A percentile compares a stretch with the other conserved stretches of the same genome.
phyloP scores from a whole-genome alignment of 1,284 basidiomycete species.

The Cutaneotrichosporon daszewskae region DNA sequence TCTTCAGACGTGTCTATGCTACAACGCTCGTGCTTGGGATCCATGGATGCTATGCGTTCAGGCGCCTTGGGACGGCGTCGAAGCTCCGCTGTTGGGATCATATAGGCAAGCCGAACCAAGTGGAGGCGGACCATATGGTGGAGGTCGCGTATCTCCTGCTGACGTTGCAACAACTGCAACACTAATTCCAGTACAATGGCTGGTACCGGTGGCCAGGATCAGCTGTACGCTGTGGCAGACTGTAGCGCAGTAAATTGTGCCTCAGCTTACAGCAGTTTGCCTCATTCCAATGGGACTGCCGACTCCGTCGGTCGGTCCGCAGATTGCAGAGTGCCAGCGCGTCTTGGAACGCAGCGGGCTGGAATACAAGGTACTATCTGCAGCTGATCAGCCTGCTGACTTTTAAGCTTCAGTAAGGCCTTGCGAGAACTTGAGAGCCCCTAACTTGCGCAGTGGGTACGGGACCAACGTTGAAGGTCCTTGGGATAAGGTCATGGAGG shows the following conservation, averaged over 20 bases:
- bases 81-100: too few species aligned
- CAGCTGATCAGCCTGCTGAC: too few species aligned
- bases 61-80: too few species aligned
- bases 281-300: constrained; percentile 48
- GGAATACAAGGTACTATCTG: constrained; percentile 66
- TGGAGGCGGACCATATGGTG: too few species aligned
- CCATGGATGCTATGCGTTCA: too few species aligned
- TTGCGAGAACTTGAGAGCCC: constrained; percentile 53
- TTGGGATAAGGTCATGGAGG: constrained; percentile 64
- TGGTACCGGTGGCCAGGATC: too few species aligned
- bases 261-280: constrained; percentile 33
- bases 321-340: constrained; percentile 59
- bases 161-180: too few species aligned
- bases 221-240: constrained; percentile 25
- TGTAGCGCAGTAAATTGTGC: constrained; percentile 6
- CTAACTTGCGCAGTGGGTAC: constrained; percentile 59
- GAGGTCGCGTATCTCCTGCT: too few species aligned
- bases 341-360: constrained; percentile 75
- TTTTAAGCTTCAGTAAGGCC: constrained; percentile 55
- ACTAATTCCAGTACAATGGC: too few species aligned
- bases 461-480: constrained; percentile 85
- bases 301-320: constrained; percentile 44
- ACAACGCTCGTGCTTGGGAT: too few species aligned
- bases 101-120: too few species aligned
- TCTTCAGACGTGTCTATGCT: too few species aligned